Conservation (phyloP, 1,284 basidiomycete species). For the Apiotrichum porosum region DNA sequence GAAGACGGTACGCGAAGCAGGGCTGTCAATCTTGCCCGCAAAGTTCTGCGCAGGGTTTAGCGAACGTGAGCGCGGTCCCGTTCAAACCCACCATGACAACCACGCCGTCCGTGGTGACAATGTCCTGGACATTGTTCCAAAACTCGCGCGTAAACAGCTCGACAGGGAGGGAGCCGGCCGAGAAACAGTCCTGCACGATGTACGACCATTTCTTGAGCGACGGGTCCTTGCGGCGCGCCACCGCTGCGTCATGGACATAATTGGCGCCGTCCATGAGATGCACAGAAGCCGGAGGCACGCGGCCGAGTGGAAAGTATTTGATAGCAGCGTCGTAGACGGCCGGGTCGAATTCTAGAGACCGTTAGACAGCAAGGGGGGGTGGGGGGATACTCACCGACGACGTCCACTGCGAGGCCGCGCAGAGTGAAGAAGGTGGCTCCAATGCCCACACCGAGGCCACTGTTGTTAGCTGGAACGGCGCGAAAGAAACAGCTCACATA, state of each 20-base stretch:
- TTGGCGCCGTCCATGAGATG: conserved; percentile 69
- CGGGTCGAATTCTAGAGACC: conserved; percentile 76
- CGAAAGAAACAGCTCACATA: conserved; percentile 22
- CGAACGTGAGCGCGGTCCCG: not conserved
- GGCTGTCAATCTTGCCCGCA: conserved; percentile 62
- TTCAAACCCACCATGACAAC: conserved; percentile 66
- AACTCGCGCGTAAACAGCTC: conserved; percentile 77
- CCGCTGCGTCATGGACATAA: conserved; percentile 56
- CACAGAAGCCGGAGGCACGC: conserved; percentile 55
- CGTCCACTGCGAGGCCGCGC: conserved; percentile 56
- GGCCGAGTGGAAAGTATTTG: conserved; percentile 68
- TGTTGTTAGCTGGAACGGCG: conserved; percentile 37
- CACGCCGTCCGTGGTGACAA: conserved; percentile 67
- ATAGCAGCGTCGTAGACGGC: conserved; percentile 77
- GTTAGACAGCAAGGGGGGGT: not conserved
- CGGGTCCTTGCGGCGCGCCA: not conserved
- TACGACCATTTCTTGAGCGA: conserved; percentile 58
- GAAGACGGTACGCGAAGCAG: conserved; percentile 62
- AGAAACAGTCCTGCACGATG: conserved; percentile 85
- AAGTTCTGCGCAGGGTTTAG: conserved; percentile 59
- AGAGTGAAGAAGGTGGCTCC: conserved; percentile 66
- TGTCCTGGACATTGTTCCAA: conserved; percentile 63
- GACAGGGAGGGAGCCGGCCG: conserved; percentile 75
- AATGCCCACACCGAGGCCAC: conserved; percentile 79
- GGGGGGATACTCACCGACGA: conserved; percentile 34